Percentiles rank a stretch among this genome's conserved stretches.
phyloP scores from a whole-genome alignment of 2,329 filamentous ascomycete species.

The Aspergillus floridensis region DNA sequence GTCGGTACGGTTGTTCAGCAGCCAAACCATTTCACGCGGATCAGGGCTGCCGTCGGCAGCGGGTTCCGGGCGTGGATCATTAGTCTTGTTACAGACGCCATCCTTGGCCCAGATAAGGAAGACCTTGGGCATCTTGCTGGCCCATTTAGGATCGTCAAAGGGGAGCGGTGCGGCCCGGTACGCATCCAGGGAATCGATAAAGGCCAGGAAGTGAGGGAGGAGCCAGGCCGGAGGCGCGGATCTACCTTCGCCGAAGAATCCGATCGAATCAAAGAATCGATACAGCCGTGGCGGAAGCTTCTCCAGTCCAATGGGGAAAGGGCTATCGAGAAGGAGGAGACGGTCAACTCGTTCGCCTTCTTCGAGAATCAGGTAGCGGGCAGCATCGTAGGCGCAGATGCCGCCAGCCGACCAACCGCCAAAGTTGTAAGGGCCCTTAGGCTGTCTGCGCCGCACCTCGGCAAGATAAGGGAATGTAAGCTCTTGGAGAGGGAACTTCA shows the following conservation, averaged over 20 bases:
- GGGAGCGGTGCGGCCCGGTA: conserved; percentile 41
- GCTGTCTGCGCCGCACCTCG: conserved; percentile 49
- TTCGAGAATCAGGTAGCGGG: conserved; percentile 55
- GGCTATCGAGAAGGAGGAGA: conserved; percentile 65
- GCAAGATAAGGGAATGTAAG: conserved; percentile 40
- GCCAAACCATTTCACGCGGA: conserved; percentile 49
- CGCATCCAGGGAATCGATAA: conserved; percentile 48
- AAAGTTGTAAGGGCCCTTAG: conserved; percentile 59
- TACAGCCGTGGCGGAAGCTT: conserved; percentile 58
- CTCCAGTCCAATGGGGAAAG: conserved; percentile 66
- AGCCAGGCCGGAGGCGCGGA: conserved; percentile 49
- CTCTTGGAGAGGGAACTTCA: conserved; percentile 36
- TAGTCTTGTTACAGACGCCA: conserved; percentile 46
- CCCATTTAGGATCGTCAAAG: conserved; percentile 25
- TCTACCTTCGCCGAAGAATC: conserved; percentile 48
- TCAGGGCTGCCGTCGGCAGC: conserved; percentile 41
- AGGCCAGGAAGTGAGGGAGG: conserved; percentile 52
- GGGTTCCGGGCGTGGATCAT: conserved; percentile 40
- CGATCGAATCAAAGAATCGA: conserved; percentile 49
- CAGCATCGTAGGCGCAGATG: conserved; percentile 67
- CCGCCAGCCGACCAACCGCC: conserved; percentile 77
- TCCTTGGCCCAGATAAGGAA: conserved; percentile 50
- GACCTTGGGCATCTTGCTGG: conserved; percentile 42
- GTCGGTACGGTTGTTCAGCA: conserved; percentile 49
- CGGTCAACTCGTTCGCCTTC: conserved; percentile 58